Conservation (phyloP, 2,329 filamentous ascomycete species). For the Paecilomyces niveus region DNA sequence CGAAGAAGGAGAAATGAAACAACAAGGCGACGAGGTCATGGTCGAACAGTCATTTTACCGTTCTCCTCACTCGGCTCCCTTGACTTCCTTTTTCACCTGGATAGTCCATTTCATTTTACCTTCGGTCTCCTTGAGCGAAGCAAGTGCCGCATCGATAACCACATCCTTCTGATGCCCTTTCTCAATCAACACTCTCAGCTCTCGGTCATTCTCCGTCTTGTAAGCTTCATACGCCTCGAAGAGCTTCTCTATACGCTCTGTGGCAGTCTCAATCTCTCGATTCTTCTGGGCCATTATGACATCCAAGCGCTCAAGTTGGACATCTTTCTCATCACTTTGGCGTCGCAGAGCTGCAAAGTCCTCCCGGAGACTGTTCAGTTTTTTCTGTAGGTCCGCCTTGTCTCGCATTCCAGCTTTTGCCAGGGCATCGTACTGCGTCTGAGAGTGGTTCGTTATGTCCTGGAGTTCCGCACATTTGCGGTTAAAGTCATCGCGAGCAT, state of each 20-base stretch:
- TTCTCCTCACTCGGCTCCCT: conserved; percentile 16
- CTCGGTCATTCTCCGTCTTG: conserved; percentile 34
- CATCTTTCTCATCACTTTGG: conserved; percentile 29
- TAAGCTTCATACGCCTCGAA: conserved; percentile 35
- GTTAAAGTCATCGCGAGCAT: conserved; percentile 34
- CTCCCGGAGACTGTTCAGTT: conserved; percentile 29
- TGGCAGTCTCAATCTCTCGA: conserved; percentile 33
- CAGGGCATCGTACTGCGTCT: conserved; percentile 39
- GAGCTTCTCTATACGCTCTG: conserved; percentile 34
- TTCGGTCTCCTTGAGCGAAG: conserved; percentile 34
- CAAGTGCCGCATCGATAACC: conserved; percentile 29
- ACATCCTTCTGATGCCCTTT: conserved; percentile 21
- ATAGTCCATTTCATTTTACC: conserved; percentile 45
- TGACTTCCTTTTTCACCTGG: conserved; percentile 31
- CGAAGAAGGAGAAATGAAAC: neutral
- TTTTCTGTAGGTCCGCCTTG: conserved; percentile 31
- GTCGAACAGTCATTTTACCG: neutral
- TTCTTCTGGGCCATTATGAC: conserved; percentile 41
- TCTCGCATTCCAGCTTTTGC: conserved; percentile 33
- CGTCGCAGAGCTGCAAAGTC: conserved; percentile 27
- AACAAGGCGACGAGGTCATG: neutral
- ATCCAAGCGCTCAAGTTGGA: conserved; percentile 34
- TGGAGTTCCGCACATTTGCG: conserved; percentile 30
- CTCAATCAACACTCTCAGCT: conserved; percentile 27
- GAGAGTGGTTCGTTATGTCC: conserved; percentile 32